Base-by-base conservation (phyloP, 2,329 filamentous ascomycete species). In the Ophiosphaerella narmari region DNA sequence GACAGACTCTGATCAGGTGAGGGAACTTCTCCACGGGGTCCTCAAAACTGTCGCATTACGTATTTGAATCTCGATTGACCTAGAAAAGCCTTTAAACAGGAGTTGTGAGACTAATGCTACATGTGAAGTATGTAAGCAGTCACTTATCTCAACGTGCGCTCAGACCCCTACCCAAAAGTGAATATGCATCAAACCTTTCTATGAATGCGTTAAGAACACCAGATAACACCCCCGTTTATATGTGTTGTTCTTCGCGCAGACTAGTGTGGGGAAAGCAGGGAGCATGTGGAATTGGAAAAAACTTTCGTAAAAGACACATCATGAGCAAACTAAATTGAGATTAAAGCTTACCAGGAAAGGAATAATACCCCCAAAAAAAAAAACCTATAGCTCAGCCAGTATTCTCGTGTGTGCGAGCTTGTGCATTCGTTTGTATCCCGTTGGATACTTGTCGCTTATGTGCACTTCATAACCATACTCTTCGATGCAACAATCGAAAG, bases 401-500 rank as follows among this genome's bases (percentile, higher is more conserved):
- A 69, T 67, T 21, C 49, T 50, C 5, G 66, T 69, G 6, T 49
- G 18, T n/a, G 50, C 53, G n/a, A 67, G 54, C 23, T 43, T 57
- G 47, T 66, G 58, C 42, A 63, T 61, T 11, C 66, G 57, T 29
- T 67, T 62, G 24, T 59, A 67, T 5, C 62, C 63, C 23, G 48
- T 46, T 7, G 52, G 48, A 8, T 55, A 42, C 2, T 55, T 48
- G 1, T 60, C 43, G 4, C 46, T 55, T 3, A 59, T 32, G 3
- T 47, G 51, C 8, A 60, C 58, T 23, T 65, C 48, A n/a, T 44
- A 38, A 9, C 63, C 63, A 36, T 66, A 66, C 38, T 66, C 63
- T 39, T 64, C 62, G 13, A 66, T 62, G 26, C 55, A 57, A 16
- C 59, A 55, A 32, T 79, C 75, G 48, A 81, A 81, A 0, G 77